These are phyloP conservation scores for Fraxinus floribunda DNA, from an alignment of 305 asterid species.

Conservation along the genomic window DNA sequence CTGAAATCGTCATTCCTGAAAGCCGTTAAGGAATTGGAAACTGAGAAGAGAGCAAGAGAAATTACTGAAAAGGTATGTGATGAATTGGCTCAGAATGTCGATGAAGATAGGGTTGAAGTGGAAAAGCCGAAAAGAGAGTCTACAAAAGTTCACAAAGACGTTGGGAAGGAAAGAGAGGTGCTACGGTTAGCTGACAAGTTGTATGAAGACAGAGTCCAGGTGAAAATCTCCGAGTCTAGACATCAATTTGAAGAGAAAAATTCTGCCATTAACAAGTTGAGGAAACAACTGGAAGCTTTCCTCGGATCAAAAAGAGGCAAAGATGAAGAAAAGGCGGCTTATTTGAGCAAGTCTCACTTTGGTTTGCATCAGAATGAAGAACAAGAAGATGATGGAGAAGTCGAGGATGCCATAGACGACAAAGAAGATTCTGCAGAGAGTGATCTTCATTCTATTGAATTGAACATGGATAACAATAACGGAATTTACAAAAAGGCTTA, in stretches of 20 bases:
- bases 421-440: constrained; percentile 58
- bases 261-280: constrained; percentile 65
- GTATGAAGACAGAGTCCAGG: constrained; percentile 60
- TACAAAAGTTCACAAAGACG: constrained; percentile 48
- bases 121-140: constrained; percentile 56
- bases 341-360: constrained; percentile 33
- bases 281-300: constrained; percentile 74
- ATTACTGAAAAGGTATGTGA: constrained; percentile 68
- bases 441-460: constrained; percentile 65
- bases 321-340: constrained; percentile 37
- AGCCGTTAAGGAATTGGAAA: constrained; percentile 64
- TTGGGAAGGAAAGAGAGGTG: constrained; percentile 66
- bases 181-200: constrained; percentile 57
- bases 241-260: constrained; percentile 66
- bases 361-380: constrained; percentile 31
- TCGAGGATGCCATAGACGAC: constrained; percentile 41
- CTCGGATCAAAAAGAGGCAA: constrained; percentile 54
- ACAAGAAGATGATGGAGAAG: constrained; percentile 46
- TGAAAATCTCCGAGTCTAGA: constrained; percentile 59
- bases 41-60: constrained; percentile 75
- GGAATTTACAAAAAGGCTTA: constrained; percentile 43
- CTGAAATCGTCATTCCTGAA: constrained; percentile 55
- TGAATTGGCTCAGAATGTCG: constrained; percentile 64
- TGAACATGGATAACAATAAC: constrained; percentile 40
- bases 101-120: constrained; percentile 55